A percentile compares a stretch with the other conserved stretches of the same genome.
Evolutionary conservation across 2,329 filamentous ascomycete species (phyloP).

Genomic region (Hymenoscyphus linearis): DNA sequence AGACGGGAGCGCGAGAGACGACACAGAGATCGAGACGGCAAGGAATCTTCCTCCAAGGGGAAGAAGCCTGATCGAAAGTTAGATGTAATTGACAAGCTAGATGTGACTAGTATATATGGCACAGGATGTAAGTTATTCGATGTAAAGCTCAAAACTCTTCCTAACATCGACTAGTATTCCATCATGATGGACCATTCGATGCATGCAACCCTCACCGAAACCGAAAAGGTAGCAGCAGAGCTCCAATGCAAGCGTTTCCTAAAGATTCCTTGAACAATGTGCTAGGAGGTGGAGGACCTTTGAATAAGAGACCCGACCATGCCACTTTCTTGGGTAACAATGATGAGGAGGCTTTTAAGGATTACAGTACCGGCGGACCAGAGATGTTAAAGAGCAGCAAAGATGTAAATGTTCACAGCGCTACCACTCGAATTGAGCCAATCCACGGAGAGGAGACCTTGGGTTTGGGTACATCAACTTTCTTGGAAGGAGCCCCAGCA

Average conservation of each 20-base stretch:
- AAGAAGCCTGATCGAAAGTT: slow-evolving; percentile 42
- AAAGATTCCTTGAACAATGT: slow-evolving; percentile 90
- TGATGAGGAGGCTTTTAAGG: slow-evolving; percentile 78
- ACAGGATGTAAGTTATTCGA: slow-evolving; percentile 65
- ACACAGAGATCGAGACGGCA: slow-evolving; percentile 33
- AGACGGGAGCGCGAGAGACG: slow-evolving; percentile 42
- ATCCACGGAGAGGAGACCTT: slow-evolving; percentile 80
- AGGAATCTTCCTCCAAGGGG: slow-evolving; percentile 32
- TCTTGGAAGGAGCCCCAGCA: slow-evolving; percentile 88
- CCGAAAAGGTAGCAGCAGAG: slow-evolving; percentile 71
- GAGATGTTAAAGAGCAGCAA: slow-evolving; percentile 37
- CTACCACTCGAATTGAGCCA: slow-evolving; percentile 59
- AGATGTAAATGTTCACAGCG: slow-evolving; percentile 55
- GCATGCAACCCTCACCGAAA: slow-evolving; percentile 94
- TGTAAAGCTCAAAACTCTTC: neutral
- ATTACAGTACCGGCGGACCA: slow-evolving; percentile 52
- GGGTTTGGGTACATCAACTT: slow-evolving; percentile 89
- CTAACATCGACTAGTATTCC: slow-evolving; percentile 64
- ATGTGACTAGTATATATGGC: slow-evolving; percentile 93
- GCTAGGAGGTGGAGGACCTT: slow-evolving; percentile 78
- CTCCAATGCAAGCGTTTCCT: slow-evolving; percentile 95
- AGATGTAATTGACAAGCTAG: slow-evolving; percentile 93
- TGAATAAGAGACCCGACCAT: slow-evolving; percentile 77
- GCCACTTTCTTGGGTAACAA: slow-evolving; percentile 78
- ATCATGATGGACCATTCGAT: slow-evolving; percentile 96